These are phyloP conservation scores for Phtheirospermum japonicum DNA, from an alignment of 257 asterid genomes.

Conservation along the genomic window DNA sequence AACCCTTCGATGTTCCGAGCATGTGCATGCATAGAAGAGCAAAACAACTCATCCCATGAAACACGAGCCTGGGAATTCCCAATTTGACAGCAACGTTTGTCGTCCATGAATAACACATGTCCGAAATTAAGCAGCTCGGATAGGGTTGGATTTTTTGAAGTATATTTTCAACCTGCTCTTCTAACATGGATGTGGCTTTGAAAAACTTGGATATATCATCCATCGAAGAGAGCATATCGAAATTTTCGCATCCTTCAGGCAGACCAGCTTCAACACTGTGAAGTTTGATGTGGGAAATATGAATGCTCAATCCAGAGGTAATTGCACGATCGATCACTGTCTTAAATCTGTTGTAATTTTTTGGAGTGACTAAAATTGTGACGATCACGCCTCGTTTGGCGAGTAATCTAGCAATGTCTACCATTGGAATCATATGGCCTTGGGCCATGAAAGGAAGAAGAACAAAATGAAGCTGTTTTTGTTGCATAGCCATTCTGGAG, in stretches of 20 bases:
- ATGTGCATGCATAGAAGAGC: constrained; percentile 25
- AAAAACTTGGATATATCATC: constrained; percentile 25
- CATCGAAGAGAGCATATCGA: constrained; percentile 29
- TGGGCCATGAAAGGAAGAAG: constrained; percentile 59
- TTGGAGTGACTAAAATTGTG: constrained; percentile 44
- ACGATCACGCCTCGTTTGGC: constrained; percentile 37
- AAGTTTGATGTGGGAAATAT: constrained; percentile 29
- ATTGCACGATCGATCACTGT: constrained; percentile 34
- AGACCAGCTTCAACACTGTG: constrained; percentile 36
- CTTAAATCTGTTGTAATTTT: constrained; percentile 30
- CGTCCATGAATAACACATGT: constrained; percentile 45
- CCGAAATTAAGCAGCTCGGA: constrained; percentile 41
- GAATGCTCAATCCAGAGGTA: constrained; percentile 32
- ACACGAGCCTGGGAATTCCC: constrained; percentile 37
- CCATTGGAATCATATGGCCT: constrained; percentile 62
- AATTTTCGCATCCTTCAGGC: constrained; percentile 42
- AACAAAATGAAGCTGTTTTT: constrained; percentile 34
- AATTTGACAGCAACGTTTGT: constrained; percentile 26
- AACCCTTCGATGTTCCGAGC: constrained; percentile 2
- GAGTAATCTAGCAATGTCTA: constrained; percentile 52
- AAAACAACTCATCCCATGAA: constrained; percentile 56
- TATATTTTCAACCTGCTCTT: constrained; percentile 25
- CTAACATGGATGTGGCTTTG: constrained; percentile 26
- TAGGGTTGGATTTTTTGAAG: constrained; percentile 22
- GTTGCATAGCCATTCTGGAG: background rate